These are phyloP conservation scores for Lignosus rhinocerotis DNA, from an alignment of 1,284 basidiomycete genomes.

Conservation along the genomic window DNA sequence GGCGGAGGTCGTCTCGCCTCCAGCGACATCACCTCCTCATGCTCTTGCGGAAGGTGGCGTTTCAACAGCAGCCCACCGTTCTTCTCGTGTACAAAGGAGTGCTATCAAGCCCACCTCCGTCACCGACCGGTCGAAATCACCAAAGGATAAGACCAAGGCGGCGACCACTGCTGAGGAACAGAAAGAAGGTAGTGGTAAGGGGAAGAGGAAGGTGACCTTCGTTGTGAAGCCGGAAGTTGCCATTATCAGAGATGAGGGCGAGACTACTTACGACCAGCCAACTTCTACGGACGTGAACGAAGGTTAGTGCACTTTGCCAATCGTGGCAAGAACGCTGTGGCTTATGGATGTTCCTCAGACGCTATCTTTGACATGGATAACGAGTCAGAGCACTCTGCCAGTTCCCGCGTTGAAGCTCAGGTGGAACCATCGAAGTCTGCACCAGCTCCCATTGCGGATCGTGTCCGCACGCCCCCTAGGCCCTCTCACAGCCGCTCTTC, in stretches of 20 bases:
- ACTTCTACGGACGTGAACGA: conserved; percentile 17
- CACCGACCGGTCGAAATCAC: conserved; percentile 13
- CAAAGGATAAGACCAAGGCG: conserved; percentile 13
- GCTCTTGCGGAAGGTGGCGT: conserved; percentile 1
- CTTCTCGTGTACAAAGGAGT: conserved; percentile 29
- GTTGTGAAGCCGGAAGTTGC: conserved; percentile 59
- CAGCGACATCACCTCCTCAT: conserved; percentile 9
- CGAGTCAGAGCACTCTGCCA: conserved; percentile 32
- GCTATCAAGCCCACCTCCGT: conserved; percentile 29
- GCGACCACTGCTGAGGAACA: conserved; percentile 1
- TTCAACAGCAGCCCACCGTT: conserved; percentile 15
- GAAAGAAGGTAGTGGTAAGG: conserved; percentile 39
- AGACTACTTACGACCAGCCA: conserved; percentile 7
- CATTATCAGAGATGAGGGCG: conserved; percentile 39
- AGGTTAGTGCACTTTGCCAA: conserved; percentile 26
- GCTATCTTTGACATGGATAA: conserved; percentile 70
- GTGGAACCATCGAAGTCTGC: conserved; percentile 21
- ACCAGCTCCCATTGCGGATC: conserved; percentile 20
- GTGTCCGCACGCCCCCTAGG: conserved; percentile 22
- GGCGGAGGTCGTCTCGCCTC: conserved; percentile 10
- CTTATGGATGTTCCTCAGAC: conserved; percentile 40
- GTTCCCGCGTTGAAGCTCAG: conserved; percentile 9
- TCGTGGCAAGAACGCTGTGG: neutral
- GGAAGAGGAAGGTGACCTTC: conserved; percentile 73
- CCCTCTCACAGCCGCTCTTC: conserved; percentile 28